phyloP scores from a whole-genome alignment of 371 early-diverging fungal species.

The Mucor indicus region DNA sequence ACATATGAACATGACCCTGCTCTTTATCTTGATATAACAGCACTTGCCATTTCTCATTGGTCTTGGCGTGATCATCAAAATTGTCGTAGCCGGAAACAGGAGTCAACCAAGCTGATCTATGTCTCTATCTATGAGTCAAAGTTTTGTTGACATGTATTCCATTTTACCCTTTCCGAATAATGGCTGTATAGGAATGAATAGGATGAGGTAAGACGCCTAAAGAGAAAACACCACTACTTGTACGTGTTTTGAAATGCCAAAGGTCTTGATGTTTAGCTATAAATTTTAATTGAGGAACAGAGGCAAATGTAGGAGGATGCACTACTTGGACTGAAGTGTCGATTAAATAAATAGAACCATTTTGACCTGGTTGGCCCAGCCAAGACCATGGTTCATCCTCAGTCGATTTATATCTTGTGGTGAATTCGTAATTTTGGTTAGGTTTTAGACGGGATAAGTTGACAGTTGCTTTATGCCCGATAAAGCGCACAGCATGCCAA shows the following conservation, averaged over 20 bases:
- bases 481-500: constrained; percentile 11
- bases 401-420: not conserved
- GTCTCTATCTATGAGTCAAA: no score
- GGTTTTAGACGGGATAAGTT: not conserved
- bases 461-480: not conserved
- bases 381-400: constrained; percentile 8
- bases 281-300: constrained; percentile 2
- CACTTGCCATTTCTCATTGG: constrained; percentile 17
- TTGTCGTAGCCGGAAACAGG: constrained; percentile 7
- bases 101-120: constrained; percentile 18
- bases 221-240: not conserved
- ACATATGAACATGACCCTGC: constrained; percentile 11
- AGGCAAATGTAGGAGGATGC: not conserved
- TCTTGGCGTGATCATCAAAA: not conserved
- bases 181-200: constrained; percentile 2
- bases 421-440: constrained; percentile 9
- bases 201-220: constrained; percentile 2
- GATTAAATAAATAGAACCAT: constrained; percentile 5
- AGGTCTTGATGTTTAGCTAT: constrained; percentile 2
- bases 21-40: constrained; percentile 10
- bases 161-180: constrained; percentile 18
- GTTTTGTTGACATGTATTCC: no score
- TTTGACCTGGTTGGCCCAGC: constrained; percentile 9
- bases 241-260: constrained; percentile 3
- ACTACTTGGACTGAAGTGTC: not conserved